phyloP scores from a whole-genome alignment of 768 basidiomycete genomes.

The Hypholoma sublateritium region DNA sequence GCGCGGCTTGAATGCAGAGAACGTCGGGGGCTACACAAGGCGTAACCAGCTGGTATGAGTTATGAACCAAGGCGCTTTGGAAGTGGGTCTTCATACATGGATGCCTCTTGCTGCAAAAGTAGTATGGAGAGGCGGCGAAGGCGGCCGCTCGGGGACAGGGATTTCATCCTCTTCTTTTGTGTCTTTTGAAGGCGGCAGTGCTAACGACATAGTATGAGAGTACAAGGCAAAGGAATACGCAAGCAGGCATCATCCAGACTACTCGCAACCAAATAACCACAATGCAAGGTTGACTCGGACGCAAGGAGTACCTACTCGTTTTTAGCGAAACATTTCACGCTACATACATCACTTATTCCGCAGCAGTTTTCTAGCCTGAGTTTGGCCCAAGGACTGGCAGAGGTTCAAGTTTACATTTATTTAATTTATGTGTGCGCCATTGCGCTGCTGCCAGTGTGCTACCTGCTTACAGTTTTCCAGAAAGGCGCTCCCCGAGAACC shows the following conservation, averaged over 20 bases:
- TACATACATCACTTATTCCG: too few relatives aligned
- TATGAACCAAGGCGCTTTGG: slow-evolving; percentile 14
- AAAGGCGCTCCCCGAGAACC: neutral
- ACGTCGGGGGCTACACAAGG: slow-evolving; percentile 62
- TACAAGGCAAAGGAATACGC: neutral
- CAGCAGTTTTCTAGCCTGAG: too few relatives aligned
- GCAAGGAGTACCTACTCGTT: too few relatives aligned
- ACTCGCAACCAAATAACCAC: slow-evolving; percentile 3
- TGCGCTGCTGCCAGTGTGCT: neutral
- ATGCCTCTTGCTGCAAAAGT: slow-evolving; percentile 70
- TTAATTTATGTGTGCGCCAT: neutral
- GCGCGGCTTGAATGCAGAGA: slow-evolving; percentile 78
- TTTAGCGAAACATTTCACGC: too few relatives aligned
- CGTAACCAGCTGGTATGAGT: slow-evolving; percentile 18
- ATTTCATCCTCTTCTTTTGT: slow-evolving; percentile 63
- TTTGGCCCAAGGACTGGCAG: too few relatives aligned
- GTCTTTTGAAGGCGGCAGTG: slow-evolving; percentile 20
- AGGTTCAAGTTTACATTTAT: too few relatives aligned
- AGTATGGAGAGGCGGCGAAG: slow-evolving; percentile 71
- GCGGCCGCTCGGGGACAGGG: slow-evolving; percentile 56
- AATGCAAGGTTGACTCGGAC: neutral
- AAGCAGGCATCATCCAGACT: neutral
- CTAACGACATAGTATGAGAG: slow-evolving; percentile 11
- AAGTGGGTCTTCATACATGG: slow-evolving; percentile 55
- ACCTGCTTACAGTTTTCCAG: neutral